Evolutionary conservation across 352 stramenopile genomes (phyloP).

Genomic region (Globisporangium recalcitrans): DNA sequence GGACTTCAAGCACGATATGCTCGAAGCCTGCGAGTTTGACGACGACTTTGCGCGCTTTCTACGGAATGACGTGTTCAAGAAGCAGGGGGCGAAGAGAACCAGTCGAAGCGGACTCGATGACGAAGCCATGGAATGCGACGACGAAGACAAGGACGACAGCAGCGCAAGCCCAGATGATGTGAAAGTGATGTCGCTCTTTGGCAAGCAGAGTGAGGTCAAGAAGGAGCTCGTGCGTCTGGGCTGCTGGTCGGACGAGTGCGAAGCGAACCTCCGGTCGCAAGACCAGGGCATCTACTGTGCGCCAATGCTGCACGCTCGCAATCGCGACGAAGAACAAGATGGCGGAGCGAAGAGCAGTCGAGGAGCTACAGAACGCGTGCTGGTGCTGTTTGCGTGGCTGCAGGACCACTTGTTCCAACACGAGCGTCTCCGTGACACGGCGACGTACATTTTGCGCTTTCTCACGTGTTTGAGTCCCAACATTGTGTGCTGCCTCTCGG

Average conservation of each 20-base stretch:
- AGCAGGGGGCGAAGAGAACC: too few relatives aligned
- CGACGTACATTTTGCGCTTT: constrained; percentile 69
- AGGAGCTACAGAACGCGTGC: background rate
- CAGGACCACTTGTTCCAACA: constrained; percentile 37
- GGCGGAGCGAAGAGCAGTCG: background rate
- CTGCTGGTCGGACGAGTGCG: constrained; percentile 43
- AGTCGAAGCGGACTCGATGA: background rate
- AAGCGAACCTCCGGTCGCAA: constrained; percentile 24
- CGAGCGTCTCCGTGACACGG: constrained; percentile 42
- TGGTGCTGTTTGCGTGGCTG: constrained; percentile 67
- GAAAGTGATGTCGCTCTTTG: constrained; percentile 47
- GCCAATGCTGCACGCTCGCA: background rate
- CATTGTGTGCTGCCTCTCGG: constrained; percentile 17
- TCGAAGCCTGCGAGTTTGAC: constrained; percentile 53
- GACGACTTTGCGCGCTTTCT: constrained; percentile 59
- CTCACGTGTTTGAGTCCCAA: constrained; percentile 16
- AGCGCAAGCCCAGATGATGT: constrained; percentile 15
- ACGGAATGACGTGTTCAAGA: constrained; percentile 40
- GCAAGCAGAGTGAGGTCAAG: constrained; percentile 51
- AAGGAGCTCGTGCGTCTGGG: constrained; percentile 27
- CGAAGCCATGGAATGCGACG: background rate
- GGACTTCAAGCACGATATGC: constrained; percentile 53
- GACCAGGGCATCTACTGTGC: constrained; percentile 64
- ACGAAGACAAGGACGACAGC: background rate
- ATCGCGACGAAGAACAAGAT: background rate